These are phyloP conservation scores for Arthrobotrys musiformis DNA, from an alignment of 2,329 filamentous ascomycete species.

Conservation along the genomic window DNA sequence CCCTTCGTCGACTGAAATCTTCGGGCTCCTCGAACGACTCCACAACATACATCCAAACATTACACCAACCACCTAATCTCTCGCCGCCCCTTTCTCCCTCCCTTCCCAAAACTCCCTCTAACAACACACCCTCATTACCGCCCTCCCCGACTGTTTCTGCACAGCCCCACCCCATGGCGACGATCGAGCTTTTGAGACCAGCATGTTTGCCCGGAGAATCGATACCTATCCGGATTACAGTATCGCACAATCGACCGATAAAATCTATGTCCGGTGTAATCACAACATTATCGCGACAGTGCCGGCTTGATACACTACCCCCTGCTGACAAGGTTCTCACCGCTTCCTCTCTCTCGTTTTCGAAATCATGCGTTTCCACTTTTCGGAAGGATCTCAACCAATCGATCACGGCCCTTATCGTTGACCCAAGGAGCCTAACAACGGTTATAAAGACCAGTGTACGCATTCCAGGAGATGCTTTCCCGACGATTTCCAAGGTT, in stretches of 20 bases:
- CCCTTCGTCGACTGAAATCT: slow-evolving; percentile 59
- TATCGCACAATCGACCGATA: slow-evolving; percentile 88
- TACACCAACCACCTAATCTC: slow-evolving; percentile 70
- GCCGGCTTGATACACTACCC: slow-evolving; percentile 82
- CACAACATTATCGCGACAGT: slow-evolving; percentile 89
- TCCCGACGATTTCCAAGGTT: slow-evolving; percentile 89
- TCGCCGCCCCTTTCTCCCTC: slow-evolving; percentile 71
- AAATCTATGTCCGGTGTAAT: slow-evolving; percentile 94
- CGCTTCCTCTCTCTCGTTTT: slow-evolving; percentile 81
- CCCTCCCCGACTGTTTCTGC: slow-evolving; percentile 48
- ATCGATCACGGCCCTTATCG: slow-evolving; percentile 84
- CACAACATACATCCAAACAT: slow-evolving; percentile 50
- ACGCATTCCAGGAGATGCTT: slow-evolving; percentile 86
- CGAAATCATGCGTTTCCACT: slow-evolving; percentile 81
- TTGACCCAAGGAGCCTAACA: slow-evolving; percentile 81
- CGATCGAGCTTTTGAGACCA: slow-evolving; percentile 81
- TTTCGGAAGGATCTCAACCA: slow-evolving; percentile 96
- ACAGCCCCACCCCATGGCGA: slow-evolving; percentile 72
- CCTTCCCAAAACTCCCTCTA: slow-evolving; percentile 64
- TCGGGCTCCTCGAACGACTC: slow-evolving; percentile 58
- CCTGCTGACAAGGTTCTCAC: slow-evolving; percentile 69
- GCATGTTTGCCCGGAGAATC: slow-evolving; percentile 88
- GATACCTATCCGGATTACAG: slow-evolving; percentile 79
- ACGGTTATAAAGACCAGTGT: slow-evolving; percentile 84
- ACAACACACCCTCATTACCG: slow-evolving; percentile 35